A percentile compares a stretch with the other conserved stretches of the same genome.
Conservation (phyloP, 108 stramenopile species). For the Skeletonema menzelii region DNA sequence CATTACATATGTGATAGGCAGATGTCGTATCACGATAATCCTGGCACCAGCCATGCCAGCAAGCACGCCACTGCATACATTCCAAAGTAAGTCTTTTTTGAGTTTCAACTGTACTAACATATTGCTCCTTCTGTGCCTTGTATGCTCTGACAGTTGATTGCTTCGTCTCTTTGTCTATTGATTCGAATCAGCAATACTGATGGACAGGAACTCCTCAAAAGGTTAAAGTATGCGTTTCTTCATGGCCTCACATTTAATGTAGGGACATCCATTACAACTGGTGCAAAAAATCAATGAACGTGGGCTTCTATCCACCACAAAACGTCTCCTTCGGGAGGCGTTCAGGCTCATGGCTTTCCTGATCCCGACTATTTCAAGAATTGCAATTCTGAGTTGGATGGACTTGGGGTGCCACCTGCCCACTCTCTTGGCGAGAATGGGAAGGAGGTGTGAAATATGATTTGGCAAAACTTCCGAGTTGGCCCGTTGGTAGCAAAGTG, state of each 20-base stretch:
- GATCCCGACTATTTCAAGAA: slow-evolving; percentile 50
- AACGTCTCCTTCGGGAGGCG: slow-evolving; percentile 40
- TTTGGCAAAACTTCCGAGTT: too few species aligned
- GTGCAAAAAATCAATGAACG: slow-evolving; percentile 23
- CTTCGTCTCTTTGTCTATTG: too few species aligned
- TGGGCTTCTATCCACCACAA: slow-evolving; percentile 70
- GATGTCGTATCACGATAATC: slow-evolving; percentile 43
- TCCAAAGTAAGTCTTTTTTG: slow-evolving; percentile 8
- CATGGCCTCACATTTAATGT: slow-evolving; percentile 58
- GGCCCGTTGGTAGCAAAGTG: too few species aligned
- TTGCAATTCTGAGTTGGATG: slow-evolving; percentile 50
- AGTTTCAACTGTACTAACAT: too few species aligned
- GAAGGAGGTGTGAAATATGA: background rate
- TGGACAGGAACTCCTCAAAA: slow-evolving; percentile 32
- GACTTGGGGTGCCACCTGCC: slow-evolving; percentile 42
- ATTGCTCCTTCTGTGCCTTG: background rate
- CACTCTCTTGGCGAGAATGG: slow-evolving; percentile 7
- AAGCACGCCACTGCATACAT: slow-evolving; percentile 33
- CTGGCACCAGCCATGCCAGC: slow-evolving; percentile 23
- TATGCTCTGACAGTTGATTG: background rate
- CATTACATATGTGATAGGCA: slow-evolving; percentile 48
- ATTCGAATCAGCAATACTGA: slow-evolving; percentile 9
- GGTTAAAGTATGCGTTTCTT: slow-evolving; percentile 54
- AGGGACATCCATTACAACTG: slow-evolving; percentile 49
- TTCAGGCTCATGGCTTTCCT: slow-evolving; percentile 50